Conservation (phyloP, 257 asterid species). For the Solanum stenotomum region DNA sequence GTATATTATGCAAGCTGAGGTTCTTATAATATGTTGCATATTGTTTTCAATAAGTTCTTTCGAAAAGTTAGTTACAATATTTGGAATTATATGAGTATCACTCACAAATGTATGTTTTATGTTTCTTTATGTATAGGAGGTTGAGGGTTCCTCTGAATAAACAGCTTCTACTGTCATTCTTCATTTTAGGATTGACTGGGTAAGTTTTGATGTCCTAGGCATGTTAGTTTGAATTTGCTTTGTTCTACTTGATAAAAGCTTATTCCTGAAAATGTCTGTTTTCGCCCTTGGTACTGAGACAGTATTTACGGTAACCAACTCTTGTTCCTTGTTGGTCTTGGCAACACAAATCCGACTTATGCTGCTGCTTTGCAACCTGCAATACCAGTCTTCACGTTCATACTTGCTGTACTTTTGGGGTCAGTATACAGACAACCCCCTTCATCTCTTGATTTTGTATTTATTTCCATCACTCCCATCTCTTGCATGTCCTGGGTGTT, state of each 20-base stretch:
- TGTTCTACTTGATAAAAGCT: background rate
- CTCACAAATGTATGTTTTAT: background rate
- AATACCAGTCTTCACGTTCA: constrained; percentile 91
- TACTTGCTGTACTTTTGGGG: constrained; percentile 87
- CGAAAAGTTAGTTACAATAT: background rate
- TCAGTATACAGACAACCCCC: constrained; percentile 25
- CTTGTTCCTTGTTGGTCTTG: constrained; percentile 90
- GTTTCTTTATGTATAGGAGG: constrained; percentile 35
- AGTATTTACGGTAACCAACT: constrained; percentile 95
- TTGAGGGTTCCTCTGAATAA: constrained; percentile 58
- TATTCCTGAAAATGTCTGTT: background rate
- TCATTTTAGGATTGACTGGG: constrained; percentile 98
- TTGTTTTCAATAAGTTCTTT: background rate
- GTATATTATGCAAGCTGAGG: background rate
- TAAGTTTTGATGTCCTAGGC: constrained; percentile 19
- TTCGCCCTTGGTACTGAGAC: constrained; percentile 9
- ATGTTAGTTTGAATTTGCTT: background rate
- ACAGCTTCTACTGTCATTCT: constrained; percentile 53
- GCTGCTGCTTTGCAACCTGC: constrained; percentile 98
- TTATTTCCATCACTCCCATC: background rate
- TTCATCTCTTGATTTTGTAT: background rate
- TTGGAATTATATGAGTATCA: background rate
- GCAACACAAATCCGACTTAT: constrained; percentile 88
- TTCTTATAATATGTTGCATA: background rate
- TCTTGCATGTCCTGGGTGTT: background rate